Conservation (phyloP, 768 basidiomycete species). For the Boletus subcaerulescens region DNA sequence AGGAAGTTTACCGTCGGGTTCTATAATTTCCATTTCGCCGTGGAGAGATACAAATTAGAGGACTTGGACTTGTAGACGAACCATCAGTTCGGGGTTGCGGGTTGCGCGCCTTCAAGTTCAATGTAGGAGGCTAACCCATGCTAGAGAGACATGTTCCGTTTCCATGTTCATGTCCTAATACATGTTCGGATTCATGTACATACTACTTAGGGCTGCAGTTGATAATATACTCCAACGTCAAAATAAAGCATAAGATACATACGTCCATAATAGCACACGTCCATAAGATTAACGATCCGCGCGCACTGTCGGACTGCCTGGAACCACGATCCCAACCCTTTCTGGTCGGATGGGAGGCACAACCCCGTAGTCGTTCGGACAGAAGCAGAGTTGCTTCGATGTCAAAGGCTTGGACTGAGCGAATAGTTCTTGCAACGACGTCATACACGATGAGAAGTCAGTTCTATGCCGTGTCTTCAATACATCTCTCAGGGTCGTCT, state of each 20-base stretch:
- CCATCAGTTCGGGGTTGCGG: too few relatives aligned
- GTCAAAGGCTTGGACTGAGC: constrained; percentile 8
- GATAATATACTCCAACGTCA: constrained; percentile 10
- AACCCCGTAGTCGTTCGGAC: neutral
- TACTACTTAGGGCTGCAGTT: constrained; percentile 1
- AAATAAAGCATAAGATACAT: constrained; percentile 10
- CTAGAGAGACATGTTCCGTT: too few relatives aligned
- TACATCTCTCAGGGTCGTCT: constrained; percentile 12
- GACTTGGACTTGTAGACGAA: too few relatives aligned
- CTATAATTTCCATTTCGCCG: constrained; percentile 9
- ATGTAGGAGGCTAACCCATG: too few relatives aligned
- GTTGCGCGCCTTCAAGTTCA: too few relatives aligned
- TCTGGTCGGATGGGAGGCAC: neutral
- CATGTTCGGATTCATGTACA: too few relatives aligned
- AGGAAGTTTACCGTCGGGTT: constrained; percentile 1
- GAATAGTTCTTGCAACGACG: constrained; percentile 22
- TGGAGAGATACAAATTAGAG: too few relatives aligned
- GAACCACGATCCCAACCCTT: constrained; percentile 17
- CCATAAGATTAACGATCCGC: constrained; percentile 15
- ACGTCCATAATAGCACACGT: constrained; percentile 11
- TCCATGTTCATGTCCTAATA: too few relatives aligned
- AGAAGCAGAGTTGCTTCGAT: constrained; percentile 10
- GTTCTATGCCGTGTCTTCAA: constrained; percentile 3
- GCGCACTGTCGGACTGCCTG: constrained; percentile 22
- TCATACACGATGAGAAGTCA: constrained; percentile 16